These are phyloP conservation scores for Ceriops zippeliana DNA, from an alignment of 345 rosid species.

Conservation along the genomic window DNA sequence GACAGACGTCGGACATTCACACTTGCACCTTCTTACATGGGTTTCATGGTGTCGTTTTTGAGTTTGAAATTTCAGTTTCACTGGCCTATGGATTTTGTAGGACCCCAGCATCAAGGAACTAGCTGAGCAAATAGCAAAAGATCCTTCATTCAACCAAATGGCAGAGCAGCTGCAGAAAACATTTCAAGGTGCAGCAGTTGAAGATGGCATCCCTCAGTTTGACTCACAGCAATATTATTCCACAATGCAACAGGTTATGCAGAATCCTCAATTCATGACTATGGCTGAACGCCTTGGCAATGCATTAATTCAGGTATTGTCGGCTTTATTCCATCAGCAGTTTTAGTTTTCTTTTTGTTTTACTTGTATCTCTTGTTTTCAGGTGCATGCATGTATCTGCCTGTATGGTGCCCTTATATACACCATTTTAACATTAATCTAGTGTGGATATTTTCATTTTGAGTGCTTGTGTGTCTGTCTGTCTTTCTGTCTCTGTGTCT, in stretches of 20 bases:
- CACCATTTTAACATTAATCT: neutral
- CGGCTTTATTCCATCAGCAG: neutral
- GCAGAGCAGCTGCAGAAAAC: constrained; percentile 94
- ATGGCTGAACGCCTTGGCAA: constrained; percentile 95
- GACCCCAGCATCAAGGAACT: constrained; percentile 89
- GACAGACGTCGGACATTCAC: neutral
- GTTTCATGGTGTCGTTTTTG: neutral
- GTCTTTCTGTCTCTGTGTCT: neutral
- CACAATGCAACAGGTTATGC: constrained; percentile 97
- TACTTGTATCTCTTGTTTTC: neutral
- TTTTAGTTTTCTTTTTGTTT: neutral
- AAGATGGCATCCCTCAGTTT: constrained; percentile 56
- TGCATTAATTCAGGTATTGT: constrained; percentile 76
- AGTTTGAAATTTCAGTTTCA: neutral
- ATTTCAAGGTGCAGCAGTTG: constrained; percentile 54
- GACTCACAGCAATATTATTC: constrained; percentile 67
- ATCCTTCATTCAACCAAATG: constrained; percentile 88
- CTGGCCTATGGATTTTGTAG: constrained; percentile 27
- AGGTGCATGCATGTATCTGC: neutral
- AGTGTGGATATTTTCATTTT: neutral
- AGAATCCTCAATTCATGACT: constrained; percentile 91
- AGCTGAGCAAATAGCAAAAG: constrained; percentile 92
- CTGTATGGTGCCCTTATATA: neutral
- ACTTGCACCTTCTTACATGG: neutral
- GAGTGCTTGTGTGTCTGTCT: too few relatives aligned